A percentile compares a stretch with the other conserved stretches of the same genome.
Conservation (phyloP, 1,284 basidiomycete genomes). For the Moesziomyces sp. region DNA sequence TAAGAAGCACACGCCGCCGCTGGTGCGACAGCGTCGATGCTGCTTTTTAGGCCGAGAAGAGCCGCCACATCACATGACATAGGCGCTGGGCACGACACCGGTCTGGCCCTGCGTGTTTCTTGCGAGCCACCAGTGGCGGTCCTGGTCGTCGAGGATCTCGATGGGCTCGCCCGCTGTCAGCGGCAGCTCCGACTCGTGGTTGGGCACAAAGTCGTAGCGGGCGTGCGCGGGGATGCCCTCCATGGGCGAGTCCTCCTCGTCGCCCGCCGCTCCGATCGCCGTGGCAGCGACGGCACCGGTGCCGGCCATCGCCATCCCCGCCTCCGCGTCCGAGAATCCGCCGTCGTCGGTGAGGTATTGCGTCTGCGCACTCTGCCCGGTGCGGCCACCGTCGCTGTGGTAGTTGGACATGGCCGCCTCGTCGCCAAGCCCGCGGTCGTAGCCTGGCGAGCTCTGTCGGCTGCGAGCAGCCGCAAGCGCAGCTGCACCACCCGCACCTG, state of each 20-base stretch:
- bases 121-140: slow-evolving; percentile 63
- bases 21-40: neutral
- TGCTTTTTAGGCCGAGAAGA: neutral
- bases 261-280: slow-evolving; percentile 23
- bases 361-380: slow-evolving; percentile 34
- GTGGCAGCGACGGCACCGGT: slow-evolving; percentile 73
- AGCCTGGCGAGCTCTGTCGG: slow-evolving; percentile 70
- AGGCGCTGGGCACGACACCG: slow-evolving; percentile 61
- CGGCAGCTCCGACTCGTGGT: slow-evolving; percentile 57
- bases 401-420: slow-evolving; percentile 68
- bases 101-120: slow-evolving; percentile 49
- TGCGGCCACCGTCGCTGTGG: slow-evolving; percentile 51
- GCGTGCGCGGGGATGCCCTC: slow-evolving; percentile 61
- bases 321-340: slow-evolving; percentile 34
- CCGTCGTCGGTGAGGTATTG: slow-evolving; percentile 67
- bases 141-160: slow-evolving; percentile 59
- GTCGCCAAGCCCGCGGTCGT: slow-evolving; percentile 45
- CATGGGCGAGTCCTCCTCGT: slow-evolving; percentile 38
- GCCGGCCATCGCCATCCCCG: slow-evolving; percentile 14
- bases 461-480: slow-evolving; percentile 46
- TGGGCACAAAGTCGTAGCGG: slow-evolving; percentile 60
- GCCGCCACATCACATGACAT: slow-evolving; percentile 46
- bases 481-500: slow-evolving; percentile 44
- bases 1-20: neutral
- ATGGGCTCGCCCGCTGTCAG: slow-evolving; percentile 58